These are phyloP conservation scores for Leishmania lainsoni DNA, from an alignment of 208 protist species.

Conservation along the genomic window DNA sequence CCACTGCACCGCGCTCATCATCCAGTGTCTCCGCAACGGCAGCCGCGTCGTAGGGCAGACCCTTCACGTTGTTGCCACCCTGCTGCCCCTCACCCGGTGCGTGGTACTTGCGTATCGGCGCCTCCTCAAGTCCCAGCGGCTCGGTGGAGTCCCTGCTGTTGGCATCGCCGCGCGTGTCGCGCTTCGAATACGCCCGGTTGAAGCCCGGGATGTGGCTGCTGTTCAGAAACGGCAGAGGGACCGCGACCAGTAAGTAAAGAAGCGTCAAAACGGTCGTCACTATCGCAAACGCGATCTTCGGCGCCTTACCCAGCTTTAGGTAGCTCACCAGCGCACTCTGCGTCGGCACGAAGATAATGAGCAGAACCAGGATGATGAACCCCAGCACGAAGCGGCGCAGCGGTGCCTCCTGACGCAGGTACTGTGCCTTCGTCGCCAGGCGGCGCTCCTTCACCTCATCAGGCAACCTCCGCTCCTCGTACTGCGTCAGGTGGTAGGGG, in stretches of 20 bases:
- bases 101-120: neutral
- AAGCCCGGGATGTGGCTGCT: conserved; percentile 20
- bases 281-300: conserved; percentile 46
- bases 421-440: conserved; percentile 40
- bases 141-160: neutral
- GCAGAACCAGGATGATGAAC: conserved; percentile 49
- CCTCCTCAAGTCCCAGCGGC: neutral
- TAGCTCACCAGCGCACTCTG: conserved; percentile 52
- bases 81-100: conserved; percentile 19
- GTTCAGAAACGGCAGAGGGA: conserved; percentile 42
- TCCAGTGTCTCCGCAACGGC: conserved; percentile 32
- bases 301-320: conserved; percentile 21
- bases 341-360: conserved; percentile 56
- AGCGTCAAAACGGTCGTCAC: conserved; percentile 30
- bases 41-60: conserved; percentile 9
- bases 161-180: neutral
- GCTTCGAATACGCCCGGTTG: neutral
- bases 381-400: conserved; percentile 56
- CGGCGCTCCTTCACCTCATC: conserved; percentile 42
- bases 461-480: conserved; percentile 35
- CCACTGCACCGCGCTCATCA: neutral
- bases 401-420: conserved; percentile 60
- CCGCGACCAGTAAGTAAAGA: conserved; percentile 25
- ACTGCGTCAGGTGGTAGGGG: conserved; percentile 57
- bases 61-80: neutral